Conservation (phyloP, 1,139 yeast species). For the Hemisphaericaspora lyxosophila region DNA sequence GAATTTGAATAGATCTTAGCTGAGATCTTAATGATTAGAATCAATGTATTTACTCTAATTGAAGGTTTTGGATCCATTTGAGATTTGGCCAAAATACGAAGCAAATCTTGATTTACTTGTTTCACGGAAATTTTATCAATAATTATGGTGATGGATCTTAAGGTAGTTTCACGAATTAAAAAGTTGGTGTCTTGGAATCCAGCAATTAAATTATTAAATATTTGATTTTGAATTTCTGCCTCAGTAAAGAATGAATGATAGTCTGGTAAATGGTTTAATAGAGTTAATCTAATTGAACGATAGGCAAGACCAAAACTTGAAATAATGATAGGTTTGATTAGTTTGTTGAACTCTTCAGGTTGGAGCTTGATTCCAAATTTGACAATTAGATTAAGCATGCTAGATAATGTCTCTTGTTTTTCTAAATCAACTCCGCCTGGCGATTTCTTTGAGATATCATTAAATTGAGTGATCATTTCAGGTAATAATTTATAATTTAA, state of each 20-base stretch:
- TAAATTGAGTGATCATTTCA: constrained; percentile 48
- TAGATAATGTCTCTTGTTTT: constrained; percentile 41
- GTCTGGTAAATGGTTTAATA: constrained; percentile 62
- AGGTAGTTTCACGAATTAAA: constrained; percentile 75
- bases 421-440: constrained; percentile 27
- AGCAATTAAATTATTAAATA: constrained; percentile 65
- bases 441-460: constrained; percentile 22
- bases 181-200: constrained; percentile 88
- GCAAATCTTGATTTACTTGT: constrained; percentile 81
- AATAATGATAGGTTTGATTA: constrained; percentile 64
- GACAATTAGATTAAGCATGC: constrained; percentile 47
- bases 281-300: constrained; percentile 69
- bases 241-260: constrained; percentile 54
- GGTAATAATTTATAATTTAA: constrained; percentile 68
- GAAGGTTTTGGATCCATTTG: constrained; percentile 84
- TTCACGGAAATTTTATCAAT: constrained; percentile 72
- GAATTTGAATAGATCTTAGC: constrained; percentile 57
- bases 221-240: constrained; percentile 63
- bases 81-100: constrained; percentile 79
- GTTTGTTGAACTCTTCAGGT: constrained; percentile 38
- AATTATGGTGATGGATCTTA: constrained; percentile 65
- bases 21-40: constrained; percentile 73
- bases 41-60: constrained; percentile 82
- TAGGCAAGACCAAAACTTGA: constrained; percentile 67
- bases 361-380: constrained; percentile 44